Conservation (phyloP, 2,329 filamentous ascomycete species). For the Penicillium sp. region DNA sequence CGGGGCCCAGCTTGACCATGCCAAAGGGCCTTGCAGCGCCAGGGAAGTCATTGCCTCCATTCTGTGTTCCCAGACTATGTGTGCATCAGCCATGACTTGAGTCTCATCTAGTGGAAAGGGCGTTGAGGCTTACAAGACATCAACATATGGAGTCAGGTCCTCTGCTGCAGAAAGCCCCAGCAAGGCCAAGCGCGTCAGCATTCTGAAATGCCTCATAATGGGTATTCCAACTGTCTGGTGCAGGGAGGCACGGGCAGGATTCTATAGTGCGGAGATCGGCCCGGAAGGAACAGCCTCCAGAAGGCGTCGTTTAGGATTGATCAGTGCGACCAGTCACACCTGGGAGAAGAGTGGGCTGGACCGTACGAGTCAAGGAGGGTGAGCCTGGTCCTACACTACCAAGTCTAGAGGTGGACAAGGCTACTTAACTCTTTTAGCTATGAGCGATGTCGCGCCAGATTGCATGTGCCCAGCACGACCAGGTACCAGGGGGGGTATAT, state of each 20-base stretch:
- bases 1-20: slow-evolving; percentile 46
- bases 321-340: no score
- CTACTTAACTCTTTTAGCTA: no score
- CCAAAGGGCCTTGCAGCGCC: slow-evolving; percentile 44
- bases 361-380: no score
- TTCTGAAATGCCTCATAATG: slow-evolving; percentile 11
- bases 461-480: no score
- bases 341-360: no score
- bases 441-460: no score
- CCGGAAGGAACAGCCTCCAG: neutral
- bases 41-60: slow-evolving; percentile 45
- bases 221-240: no score
- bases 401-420: no score
- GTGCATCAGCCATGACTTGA: neutral
- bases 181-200: slow-evolving; percentile 15
- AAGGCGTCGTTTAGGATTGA: no score
- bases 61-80: slow-evolving; percentile 29
- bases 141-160: slow-evolving; percentile 28
- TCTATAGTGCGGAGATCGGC: neutral
- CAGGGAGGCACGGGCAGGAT: neutral
- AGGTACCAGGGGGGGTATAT: no score
- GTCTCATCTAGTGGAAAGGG: slow-evolving; percentile 8
- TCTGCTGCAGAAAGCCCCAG: slow-evolving; percentile 13
- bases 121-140: slow-evolving; percentile 31
- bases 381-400: no score